phyloP scores from a whole-genome alignment of 345 rosid genomes.

The Draba incana region DNA sequence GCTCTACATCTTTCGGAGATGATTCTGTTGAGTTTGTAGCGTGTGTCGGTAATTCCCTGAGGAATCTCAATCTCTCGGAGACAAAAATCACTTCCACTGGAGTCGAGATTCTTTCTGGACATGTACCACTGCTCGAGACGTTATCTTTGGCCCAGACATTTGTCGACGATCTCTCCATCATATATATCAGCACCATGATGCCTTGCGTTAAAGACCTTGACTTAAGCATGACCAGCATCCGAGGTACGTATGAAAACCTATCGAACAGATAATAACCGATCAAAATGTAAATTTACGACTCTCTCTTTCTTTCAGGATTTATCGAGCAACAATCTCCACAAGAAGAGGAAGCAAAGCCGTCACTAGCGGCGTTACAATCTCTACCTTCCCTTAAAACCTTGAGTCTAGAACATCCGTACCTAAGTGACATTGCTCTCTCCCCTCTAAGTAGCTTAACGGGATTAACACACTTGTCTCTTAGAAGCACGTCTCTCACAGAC shows the following conservation, averaged over 20 bases:
- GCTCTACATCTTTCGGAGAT: conserved; percentile 65
- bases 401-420: conserved; percentile 67
- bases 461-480: conserved; percentile 61
- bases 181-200: conserved; percentile 58
- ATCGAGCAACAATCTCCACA: conserved; percentile 45
- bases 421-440: conserved; percentile 59
- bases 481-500: conserved; percentile 71
- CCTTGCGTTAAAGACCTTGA: conserved; percentile 63
- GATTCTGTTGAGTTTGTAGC: conserved; percentile 61
- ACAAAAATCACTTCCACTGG: conserved; percentile 77
- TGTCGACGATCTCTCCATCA: conserved; percentile 63
- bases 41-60: conserved; percentile 62
- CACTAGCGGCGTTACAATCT: conserved; percentile 56
- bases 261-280: neutral
- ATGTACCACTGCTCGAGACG: conserved; percentile 67
- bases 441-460: conserved; percentile 55
- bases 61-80: conserved; percentile 60
- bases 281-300: neutral
- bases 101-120: conserved; percentile 58
- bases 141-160: conserved; percentile 61
- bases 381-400: conserved; percentile 57
- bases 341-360: conserved; percentile 37
- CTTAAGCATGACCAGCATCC: conserved; percentile 69
- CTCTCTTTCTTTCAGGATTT: conserved; percentile 55
- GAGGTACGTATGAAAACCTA: conserved; percentile 51